Conservation (phyloP, 768 basidiomycete genomes). For the Mycena haematopus region DNA sequence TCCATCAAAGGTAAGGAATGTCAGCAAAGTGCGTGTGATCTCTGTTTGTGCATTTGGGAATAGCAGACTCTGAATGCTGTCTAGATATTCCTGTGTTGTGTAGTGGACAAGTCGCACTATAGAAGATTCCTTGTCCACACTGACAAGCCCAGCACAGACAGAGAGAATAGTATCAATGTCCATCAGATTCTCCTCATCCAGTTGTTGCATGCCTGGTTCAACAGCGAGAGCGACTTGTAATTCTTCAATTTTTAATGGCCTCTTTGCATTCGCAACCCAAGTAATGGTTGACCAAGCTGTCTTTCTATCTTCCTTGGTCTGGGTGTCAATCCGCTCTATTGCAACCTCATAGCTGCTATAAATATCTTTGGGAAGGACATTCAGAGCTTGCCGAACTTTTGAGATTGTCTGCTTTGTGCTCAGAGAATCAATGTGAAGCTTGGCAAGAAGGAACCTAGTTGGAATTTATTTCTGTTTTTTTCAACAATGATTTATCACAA, state of each 20-base stretch:
- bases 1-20: too few relatives aligned
- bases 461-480: too few relatives aligned
- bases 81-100: too few relatives aligned
- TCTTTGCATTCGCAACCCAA: background rate
- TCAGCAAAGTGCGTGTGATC: too few relatives aligned
- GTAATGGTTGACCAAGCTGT: background rate
- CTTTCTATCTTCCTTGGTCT: background rate
- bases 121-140: background rate
- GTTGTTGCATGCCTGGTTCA: background rate
- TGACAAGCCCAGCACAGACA: background rate
- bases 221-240: background rate
- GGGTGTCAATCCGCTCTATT: background rate
- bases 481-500: too few relatives aligned
- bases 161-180: background rate
- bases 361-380: background rate
- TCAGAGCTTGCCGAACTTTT: background rate
- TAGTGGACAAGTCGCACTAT: background rate
- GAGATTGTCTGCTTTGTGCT: background rate
- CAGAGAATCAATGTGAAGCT: background rate
- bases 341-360: background rate
- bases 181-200: background rate
- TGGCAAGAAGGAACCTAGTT: background rate
- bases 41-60: too few relatives aligned
- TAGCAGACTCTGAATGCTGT: too few relatives aligned
- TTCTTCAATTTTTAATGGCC: background rate